Conservation (phyloP, 129 eudicot genomes). For the Scalesia atractyloides region DNA sequence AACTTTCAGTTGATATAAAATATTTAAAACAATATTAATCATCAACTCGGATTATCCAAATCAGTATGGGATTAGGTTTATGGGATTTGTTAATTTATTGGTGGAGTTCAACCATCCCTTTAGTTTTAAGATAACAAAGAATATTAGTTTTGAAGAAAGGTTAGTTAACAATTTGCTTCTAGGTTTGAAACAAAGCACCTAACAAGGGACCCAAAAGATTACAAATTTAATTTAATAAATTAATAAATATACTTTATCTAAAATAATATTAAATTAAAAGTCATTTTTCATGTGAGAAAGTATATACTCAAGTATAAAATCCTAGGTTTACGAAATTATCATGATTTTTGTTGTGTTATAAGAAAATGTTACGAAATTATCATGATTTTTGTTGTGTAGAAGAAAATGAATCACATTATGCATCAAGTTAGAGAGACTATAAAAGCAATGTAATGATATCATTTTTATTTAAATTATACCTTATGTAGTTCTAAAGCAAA, state of each 20-base stretch:
- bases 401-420: no score
- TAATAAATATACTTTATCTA: neutral
- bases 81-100: constrained; percentile 28
- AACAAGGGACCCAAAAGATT: constrained; percentile 18
- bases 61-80: constrained; percentile 28
- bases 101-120: constrained; percentile 35
- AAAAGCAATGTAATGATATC: no score
- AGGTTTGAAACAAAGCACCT: constrained; percentile 6
- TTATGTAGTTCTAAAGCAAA: neutral
- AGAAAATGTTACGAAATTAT: no score
- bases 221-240: neutral
- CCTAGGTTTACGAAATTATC: no score
- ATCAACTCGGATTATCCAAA: neutral
- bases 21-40: neutral
- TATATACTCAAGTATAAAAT: no score
- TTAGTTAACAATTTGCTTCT: constrained; percentile 1
- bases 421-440: no score
- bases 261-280: no score
- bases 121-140: constrained; percentile 15
- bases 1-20: neutral
- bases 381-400: no score
- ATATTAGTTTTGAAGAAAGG: constrained; percentile 22
- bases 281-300: no score
- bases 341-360: no score
- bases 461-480: neutral